phyloP scores from a whole-genome alignment of 2,329 filamentous ascomycete species.

The Ceratocystis harringtonii region DNA sequence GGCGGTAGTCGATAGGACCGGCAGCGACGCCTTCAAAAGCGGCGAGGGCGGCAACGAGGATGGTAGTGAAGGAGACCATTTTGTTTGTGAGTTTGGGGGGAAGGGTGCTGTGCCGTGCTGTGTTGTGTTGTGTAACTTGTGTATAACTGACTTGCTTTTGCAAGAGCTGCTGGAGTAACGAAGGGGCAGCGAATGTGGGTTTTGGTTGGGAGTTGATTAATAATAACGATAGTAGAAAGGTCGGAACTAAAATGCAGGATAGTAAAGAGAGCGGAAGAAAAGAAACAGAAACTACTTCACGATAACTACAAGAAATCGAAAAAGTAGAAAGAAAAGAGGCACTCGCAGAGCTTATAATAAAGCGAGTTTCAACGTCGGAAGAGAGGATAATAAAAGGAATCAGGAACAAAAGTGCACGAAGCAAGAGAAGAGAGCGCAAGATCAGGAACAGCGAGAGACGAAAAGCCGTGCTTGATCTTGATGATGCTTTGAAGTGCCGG shows the following conservation, averaged over 20 bases:
- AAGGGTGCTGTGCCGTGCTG: constrained; percentile 11
- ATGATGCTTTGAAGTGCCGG: background rate
- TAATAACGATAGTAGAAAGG: background rate
- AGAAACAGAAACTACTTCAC: background rate
- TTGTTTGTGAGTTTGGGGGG: constrained; percentile 10
- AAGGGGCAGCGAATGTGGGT: too few species aligned
- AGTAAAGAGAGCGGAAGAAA: background rate
- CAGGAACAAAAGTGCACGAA: background rate
- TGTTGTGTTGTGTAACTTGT: background rate
- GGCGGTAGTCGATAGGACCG: constrained; percentile 23
- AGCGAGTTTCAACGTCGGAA: background rate
- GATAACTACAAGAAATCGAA: constrained; percentile 9
- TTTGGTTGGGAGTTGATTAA: background rate
- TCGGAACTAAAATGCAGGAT: background rate
- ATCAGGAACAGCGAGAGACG: background rate
- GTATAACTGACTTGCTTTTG: too few species aligned
- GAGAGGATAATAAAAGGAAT: background rate
- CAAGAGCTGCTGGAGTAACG: too few species aligned
- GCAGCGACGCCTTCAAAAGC: constrained; percentile 23
- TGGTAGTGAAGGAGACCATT: constrained; percentile 24
- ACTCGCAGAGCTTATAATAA: constrained; percentile 3
- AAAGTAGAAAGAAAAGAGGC: background rate
- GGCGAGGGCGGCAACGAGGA: constrained; percentile 24
- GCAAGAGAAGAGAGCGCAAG: background rate
- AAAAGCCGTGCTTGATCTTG: background rate